Percentiles rank a stretch among this genome's conserved stretches.
Evolutionary conservation across 2,329 filamentous ascomycete species (phyloP).

Genomic region (Nakataea oryzae): DNA sequence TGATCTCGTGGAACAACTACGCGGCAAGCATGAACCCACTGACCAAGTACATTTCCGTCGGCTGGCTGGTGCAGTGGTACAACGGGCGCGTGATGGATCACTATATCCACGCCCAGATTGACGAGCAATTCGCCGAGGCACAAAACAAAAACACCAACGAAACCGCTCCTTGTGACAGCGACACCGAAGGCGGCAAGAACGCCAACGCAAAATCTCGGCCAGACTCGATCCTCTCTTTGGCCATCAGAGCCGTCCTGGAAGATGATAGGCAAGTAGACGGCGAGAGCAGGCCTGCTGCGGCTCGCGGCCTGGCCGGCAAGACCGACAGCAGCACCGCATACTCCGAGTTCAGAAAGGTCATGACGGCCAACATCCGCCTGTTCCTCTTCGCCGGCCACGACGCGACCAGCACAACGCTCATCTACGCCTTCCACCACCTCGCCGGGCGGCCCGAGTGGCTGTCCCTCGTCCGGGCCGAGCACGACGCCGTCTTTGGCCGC

Average conservation of each 20-base stretch:
- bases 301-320: no score
- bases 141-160: neutral
- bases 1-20: neutral
- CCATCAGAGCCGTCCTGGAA: neutral
- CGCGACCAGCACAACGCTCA: slow-evolving; percentile 22
- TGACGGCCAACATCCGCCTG: slow-evolving; percentile 21
- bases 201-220: no score
- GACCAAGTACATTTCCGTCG: neutral
- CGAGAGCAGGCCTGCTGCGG: no score
- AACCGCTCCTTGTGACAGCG: neutral
- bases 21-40: slow-evolving; percentile 1
- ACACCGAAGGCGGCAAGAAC: no score
- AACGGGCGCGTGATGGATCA: slow-evolving; percentile 18
- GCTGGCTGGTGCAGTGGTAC: slow-evolving; percentile 13
- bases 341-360: slow-evolving; percentile 15
- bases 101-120: slow-evolving; percentile 16
- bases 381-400: slow-evolving; percentile 29
- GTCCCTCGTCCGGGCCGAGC: slow-evolving; percentile 27
- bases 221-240: neutral
- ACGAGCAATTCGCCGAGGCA: slow-evolving; percentile 8
- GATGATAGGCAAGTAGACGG: neutral
- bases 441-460: slow-evolving; percentile 18
- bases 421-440: slow-evolving; percentile 18
- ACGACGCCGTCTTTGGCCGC: slow-evolving; percentile 33
- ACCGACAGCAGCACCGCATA: slow-evolving; percentile 7